These are phyloP conservation scores for Diaporthe citriasiana DNA, from an alignment of 2,329 filamentous ascomycete species.

Conservation along the genomic window DNA sequence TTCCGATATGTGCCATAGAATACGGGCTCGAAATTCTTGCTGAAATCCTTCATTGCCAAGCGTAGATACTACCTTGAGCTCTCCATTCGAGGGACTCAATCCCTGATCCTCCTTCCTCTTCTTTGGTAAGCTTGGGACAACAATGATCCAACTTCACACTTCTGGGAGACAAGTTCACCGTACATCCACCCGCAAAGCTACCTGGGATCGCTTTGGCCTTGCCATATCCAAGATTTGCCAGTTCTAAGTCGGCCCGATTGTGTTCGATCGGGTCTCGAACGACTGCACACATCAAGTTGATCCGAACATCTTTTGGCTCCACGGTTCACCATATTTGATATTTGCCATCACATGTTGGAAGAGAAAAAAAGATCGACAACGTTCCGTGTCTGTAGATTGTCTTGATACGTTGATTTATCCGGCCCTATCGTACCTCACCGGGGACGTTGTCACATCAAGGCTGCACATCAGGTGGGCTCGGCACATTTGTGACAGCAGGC, in stretches of 20 bases:
- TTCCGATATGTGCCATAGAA: background rate
- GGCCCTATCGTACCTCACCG: background rate
- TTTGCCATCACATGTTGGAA: background rate
- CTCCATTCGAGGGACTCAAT: accelerated
- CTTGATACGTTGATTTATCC: constrained; percentile 7
- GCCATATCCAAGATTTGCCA: background rate
- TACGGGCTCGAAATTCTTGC: background rate
- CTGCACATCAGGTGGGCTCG: background rate
- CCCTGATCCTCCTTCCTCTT: background rate
- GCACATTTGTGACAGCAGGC: constrained; percentile 4
- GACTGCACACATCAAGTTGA: background rate
- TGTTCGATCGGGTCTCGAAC: background rate
- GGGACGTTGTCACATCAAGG: background rate
- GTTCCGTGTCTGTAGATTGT: constrained; percentile 12
- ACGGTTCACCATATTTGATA: background rate
- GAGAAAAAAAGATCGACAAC: background rate
- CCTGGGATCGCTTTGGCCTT: background rate
- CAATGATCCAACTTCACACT: background rate
- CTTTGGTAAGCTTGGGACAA: background rate
- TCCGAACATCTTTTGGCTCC: background rate
- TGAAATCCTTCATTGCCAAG: background rate
- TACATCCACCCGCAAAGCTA: background rate
- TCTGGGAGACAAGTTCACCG: background rate
- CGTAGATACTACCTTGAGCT: background rate
- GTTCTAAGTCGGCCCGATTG: background rate